phyloP scores from a whole-genome alignment of 768 basidiomycete genomes.

The Termitomyces sp. region DNA sequence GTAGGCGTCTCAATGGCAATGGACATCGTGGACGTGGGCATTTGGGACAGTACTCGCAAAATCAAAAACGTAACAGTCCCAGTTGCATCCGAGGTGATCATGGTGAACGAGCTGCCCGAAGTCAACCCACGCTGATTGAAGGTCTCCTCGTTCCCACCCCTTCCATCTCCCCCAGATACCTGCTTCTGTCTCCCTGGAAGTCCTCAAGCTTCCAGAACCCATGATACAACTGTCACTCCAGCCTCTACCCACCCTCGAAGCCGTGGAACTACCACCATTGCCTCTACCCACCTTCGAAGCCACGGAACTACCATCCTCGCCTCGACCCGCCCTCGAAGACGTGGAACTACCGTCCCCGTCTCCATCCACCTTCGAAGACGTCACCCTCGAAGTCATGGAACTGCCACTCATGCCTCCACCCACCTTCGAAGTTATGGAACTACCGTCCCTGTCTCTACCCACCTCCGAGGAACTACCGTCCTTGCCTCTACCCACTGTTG shows the following conservation, averaged over 20 bases:
- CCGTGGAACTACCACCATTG: neutral
- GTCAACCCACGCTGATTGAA: neutral
- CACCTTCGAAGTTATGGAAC: no score
- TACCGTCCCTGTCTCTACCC: no score
- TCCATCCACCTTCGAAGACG: neutral
- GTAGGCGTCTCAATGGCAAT: neutral
- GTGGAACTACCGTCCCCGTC: neutral
- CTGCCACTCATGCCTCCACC: no score
- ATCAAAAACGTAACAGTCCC: neutral
- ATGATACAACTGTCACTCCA: neutral
- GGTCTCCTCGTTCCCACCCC: neutral
- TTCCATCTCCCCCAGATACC: neutral
- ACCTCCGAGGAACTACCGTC: no score
- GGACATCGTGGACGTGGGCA: neutral
- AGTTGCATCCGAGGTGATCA: neutral
- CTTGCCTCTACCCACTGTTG: neutral
- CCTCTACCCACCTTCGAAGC: neutral
- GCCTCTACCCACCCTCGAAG: neutral
- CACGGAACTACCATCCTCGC: neutral
- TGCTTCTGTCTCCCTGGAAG: no score
- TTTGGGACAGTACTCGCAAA: neutral
- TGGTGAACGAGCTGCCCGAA: neutral
- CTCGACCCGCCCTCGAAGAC: neutral
- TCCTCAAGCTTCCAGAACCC: neutral
- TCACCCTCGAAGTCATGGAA: no score